Base-by-base conservation (phyloP, 495 filamentous ascomycete genomes). In the Hyaloscypha finlandica region DNA sequence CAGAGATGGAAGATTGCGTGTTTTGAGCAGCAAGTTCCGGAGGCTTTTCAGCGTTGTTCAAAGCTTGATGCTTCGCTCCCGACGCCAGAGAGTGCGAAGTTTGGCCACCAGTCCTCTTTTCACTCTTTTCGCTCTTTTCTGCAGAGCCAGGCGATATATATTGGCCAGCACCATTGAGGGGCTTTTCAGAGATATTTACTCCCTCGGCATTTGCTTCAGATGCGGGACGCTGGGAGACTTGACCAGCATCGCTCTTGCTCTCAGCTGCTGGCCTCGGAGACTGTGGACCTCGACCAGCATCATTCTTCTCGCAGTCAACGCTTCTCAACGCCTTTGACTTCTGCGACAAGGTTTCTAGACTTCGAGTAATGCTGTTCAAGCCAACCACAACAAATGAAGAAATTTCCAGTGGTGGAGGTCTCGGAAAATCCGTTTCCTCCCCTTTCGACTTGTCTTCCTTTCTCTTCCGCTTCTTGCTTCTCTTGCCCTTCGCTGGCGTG, bases 331-430 rank as follows among this genome's bases (percentile, higher is more conserved):
- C 45, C 22, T 60, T 55, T 20, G 63, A 64, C 22, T 39, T 45
- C 39, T 64, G 56, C 31, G 81, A 76, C n/a, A 78, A 72, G 22
- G 65, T 55, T 66, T 87, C 81, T 1, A 92, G 79, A 62, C 74
- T 77, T n/a, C 82, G 80, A 16, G 81, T 86, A 55, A 88, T 81
- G 58, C 74, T 75, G 65, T 86, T 81, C 57, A 91, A 77, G 22
- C 89, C 88, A 45, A 90, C 73, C 6, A 86, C 83, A 48, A 91
- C 63, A 68, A 83, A 78, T 9, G 76, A 69, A n/a, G 76, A 70
- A 11, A 89, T 66, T 31, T 83, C 81, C 22, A 85, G 86, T 29
- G 65, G 62, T 29, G 83, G 78, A 45, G 81, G 76, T 14, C 55
- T 54, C 32, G 33, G 29, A 35, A 20, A 6, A 32, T 8, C 9